A percentile compares a stretch with the other conserved stretches of the same genome.
Conservation (phyloP, 768 basidiomycete species). For the Mycena rebaudengoi region DNA sequence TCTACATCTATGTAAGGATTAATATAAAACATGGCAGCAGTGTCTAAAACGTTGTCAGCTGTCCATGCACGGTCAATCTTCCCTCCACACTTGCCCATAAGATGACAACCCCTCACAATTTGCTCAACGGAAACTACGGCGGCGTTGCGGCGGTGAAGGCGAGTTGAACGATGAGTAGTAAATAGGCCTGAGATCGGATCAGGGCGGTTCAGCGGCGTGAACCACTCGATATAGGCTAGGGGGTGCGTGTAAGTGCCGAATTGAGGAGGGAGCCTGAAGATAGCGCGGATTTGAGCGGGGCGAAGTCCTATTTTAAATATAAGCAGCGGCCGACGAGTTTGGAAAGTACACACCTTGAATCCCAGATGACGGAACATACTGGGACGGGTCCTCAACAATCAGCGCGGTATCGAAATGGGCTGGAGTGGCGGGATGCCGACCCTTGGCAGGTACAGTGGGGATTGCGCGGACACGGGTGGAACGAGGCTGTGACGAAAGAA, state of each 20-base stretch:
- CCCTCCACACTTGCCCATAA: slow-evolving; percentile 24
- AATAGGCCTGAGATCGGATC: slow-evolving; percentile 21
- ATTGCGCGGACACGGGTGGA: not conserved
- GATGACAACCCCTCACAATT: slow-evolving; percentile 34
- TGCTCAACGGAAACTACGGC: slow-evolving; percentile 30
- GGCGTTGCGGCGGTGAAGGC: slow-evolving; percentile 9
- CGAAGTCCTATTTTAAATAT: slow-evolving; percentile 23
- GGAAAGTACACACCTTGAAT: not conserved
- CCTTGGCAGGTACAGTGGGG: slow-evolving; percentile 1
- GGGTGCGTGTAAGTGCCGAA: slow-evolving; percentile 14
- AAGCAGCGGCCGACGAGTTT: not conserved
- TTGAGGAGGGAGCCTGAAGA: slow-evolving; percentile 24
- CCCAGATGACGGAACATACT: not conserved
- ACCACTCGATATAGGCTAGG: slow-evolving; percentile 31
- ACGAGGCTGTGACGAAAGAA: not conserved
- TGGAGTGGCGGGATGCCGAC: slow-evolving; percentile 3
- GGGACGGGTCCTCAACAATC: not conserved
- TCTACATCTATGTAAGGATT: too few relatives aligned
- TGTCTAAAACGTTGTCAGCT: slow-evolving; percentile 6
- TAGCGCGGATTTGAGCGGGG: slow-evolving; percentile 25
- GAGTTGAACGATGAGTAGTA: slow-evolving; percentile 12
- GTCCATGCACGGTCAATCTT: not conserved
- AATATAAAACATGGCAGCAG: slow-evolving; percentile 2
- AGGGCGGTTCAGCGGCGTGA: too few relatives aligned
- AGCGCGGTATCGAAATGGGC: slow-evolving; percentile 16